phyloP scores from a whole-genome alignment of 2,329 filamentous ascomycete genomes.

The Bertia moriformis region DNA sequence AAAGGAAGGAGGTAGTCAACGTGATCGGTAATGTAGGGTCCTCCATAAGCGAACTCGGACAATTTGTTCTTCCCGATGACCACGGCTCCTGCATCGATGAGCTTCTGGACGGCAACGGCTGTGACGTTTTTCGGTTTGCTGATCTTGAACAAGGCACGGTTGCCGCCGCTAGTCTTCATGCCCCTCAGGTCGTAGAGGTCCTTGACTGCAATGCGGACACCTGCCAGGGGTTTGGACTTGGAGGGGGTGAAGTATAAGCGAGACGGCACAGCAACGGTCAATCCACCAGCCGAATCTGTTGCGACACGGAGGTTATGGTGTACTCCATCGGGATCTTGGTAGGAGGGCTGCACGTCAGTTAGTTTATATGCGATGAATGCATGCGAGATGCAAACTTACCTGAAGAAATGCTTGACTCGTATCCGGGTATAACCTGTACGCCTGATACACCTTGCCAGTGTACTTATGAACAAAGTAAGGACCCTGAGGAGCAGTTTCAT shows the following conservation, averaged over 20 bases:
- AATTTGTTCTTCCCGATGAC: background rate
- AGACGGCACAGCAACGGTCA: background rate
- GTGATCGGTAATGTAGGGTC: background rate
- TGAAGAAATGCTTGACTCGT: too few species aligned
- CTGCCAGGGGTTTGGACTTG: conserved; percentile 1
- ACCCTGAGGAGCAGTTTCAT: too few species aligned
- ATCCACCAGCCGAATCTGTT: too few species aligned
- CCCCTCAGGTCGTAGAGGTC: conserved; percentile 3
- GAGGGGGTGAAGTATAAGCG: background rate
- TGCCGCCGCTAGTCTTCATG: conserved; percentile 2
- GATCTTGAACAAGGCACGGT: conserved; percentile 1
- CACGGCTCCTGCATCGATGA: conserved; percentile 3
- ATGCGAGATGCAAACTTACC: too few species aligned
- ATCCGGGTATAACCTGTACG: too few species aligned
- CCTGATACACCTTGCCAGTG: too few species aligned
- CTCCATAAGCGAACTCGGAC: background rate
- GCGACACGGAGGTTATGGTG: too few species aligned
- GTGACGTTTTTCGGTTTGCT: background rate
- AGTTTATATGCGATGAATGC: too few species aligned
- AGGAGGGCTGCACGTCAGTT: too few species aligned
- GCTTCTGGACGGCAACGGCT: background rate
- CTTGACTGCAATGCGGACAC: conserved; percentile 3
- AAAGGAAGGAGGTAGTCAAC: conserved; percentile 13
- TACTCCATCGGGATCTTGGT: too few species aligned
- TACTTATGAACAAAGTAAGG: too few species aligned